Conservation (phyloP, 768 basidiomycete species). For the Lactarius sanguifluus region DNA sequence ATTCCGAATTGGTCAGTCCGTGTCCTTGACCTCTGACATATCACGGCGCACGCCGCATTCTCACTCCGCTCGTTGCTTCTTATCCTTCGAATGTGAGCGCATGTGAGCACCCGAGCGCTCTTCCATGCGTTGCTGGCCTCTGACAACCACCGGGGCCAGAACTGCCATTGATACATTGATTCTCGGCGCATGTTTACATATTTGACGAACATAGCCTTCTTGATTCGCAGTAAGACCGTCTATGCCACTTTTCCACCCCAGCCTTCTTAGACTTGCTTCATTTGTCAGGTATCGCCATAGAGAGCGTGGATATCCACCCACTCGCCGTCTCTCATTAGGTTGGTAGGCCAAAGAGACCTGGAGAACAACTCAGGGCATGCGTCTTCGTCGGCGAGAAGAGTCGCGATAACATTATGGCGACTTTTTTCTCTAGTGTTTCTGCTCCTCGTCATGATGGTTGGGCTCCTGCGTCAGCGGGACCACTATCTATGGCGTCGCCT, state of each 20-base stretch:
- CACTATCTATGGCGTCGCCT: slow-evolving; percentile 24
- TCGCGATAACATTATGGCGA: slow-evolving; percentile 6
- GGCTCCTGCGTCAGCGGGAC: slow-evolving; percentile 24
- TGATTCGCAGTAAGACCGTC: slow-evolving; percentile 21
- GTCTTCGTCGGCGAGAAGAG: neutral
- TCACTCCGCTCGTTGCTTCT: slow-evolving; percentile 8
- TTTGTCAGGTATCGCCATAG: slow-evolving; percentile 12
- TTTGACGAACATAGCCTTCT: slow-evolving; percentile 17
- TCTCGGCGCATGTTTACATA: slow-evolving; percentile 12
- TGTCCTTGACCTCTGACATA: slow-evolving; percentile 3
- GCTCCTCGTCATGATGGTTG: slow-evolving; percentile 14
- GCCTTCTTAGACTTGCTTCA: neutral
- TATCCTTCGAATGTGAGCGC: slow-evolving; percentile 22
- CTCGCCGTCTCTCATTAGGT: neutral
- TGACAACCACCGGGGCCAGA: slow-evolving; percentile 8
- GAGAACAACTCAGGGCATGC: neutral
- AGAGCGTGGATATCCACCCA: neutral
- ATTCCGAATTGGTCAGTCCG: slow-evolving; percentile 12
- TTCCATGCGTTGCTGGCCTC: neutral
- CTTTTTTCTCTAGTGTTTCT: slow-evolving; percentile 15
- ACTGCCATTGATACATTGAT: slow-evolving; percentile 16
- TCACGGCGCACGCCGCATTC: slow-evolving; percentile 12
- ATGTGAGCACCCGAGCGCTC: neutral
- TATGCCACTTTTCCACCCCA: neutral
- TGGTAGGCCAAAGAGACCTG: slow-evolving; percentile 7